Evolutionary conservation across 2,329 filamentous ascomycete species (phyloP).

Genomic region (Shiraia sp.): DNA sequence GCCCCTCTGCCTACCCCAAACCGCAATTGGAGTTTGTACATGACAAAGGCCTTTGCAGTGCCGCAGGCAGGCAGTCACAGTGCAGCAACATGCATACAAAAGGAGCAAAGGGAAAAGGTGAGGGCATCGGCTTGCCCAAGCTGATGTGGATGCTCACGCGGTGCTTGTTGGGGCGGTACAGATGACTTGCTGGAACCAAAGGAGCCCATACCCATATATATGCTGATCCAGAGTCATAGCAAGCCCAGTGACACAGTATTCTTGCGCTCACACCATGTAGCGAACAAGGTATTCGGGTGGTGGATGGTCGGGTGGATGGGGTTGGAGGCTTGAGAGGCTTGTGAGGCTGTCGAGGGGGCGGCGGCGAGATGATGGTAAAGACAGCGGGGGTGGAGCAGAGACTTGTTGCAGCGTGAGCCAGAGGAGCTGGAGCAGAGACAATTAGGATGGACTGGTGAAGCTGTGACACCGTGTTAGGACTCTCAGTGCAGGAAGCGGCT

Average conservation of each 20-base stretch:
- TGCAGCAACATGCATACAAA: too few species aligned
- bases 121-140: not conserved
- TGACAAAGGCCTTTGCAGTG: conserved; percentile 18
- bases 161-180: too few species aligned
- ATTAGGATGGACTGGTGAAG: conserved; percentile 28
- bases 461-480: conserved; percentile 33
- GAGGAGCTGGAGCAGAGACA: conserved; percentile 23
- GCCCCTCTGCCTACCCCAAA: conserved; percentile 35
- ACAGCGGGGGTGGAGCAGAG: conserved; percentile 25
- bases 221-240: conserved; percentile 49
- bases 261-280: conserved; percentile 37
- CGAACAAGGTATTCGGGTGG: too few species aligned
- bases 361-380: conserved; percentile 20
- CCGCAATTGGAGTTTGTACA: conserved; percentile 20
- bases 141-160: conserved; percentile 13
- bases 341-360: conserved; percentile 7
- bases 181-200: conserved; percentile 24
- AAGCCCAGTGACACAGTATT: conserved; percentile 33
- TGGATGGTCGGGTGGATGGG: conserved; percentile 14
- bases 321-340: conserved; percentile 17
- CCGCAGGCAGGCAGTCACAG: conserved; percentile 30
- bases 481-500: conserved; percentile 26
- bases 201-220: conserved; percentile 45
- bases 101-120: too few species aligned
- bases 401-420: conserved; percentile 20